phyloP scores from a whole-genome alignment of 345 rosid genomes.

The Hirschfeldia incana region DNA sequence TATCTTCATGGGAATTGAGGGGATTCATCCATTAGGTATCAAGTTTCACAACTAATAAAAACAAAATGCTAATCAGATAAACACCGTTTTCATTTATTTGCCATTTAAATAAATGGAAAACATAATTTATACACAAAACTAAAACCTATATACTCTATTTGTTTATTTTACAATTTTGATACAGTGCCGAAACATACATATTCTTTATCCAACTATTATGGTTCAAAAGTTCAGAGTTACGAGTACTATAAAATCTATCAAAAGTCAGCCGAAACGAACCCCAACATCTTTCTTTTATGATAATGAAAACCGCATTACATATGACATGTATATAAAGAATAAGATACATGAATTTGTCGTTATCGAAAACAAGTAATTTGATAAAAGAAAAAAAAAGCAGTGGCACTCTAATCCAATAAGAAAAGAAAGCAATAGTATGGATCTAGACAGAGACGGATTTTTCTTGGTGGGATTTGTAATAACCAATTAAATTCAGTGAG shows the following conservation, averaged over 20 bases:
- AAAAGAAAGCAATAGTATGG: constrained; percentile 31
- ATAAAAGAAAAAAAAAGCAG: not conserved
- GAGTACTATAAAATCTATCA: not conserved
- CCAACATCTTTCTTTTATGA: not conserved
- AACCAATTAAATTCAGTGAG: not conserved
- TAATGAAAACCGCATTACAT: not conserved
- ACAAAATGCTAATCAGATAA: not conserved
- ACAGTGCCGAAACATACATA: not conserved
- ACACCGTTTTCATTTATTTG: not conserved
- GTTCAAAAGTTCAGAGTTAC: constrained; percentile 1
- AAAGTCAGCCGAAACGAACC: constrained; percentile 10
- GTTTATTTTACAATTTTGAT: not conserved
- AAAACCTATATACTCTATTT: not conserved
- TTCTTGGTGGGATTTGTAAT: not conserved
- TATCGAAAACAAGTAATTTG: not conserved
- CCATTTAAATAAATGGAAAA: not conserved
- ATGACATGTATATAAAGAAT: constrained; percentile 8
- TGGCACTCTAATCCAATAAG: constrained; percentile 24
- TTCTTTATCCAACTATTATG: not conserved
- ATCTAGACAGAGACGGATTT: constrained; percentile 21
- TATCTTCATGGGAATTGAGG: constrained; percentile 5
- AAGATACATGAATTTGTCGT: constrained; percentile 33
- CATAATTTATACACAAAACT: not conserved
- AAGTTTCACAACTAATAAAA: not conserved
- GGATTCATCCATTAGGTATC: constrained; percentile 19